Conservation (phyloP, 352 stramenopile genomes). For the Lagenidium sp. region DNA sequence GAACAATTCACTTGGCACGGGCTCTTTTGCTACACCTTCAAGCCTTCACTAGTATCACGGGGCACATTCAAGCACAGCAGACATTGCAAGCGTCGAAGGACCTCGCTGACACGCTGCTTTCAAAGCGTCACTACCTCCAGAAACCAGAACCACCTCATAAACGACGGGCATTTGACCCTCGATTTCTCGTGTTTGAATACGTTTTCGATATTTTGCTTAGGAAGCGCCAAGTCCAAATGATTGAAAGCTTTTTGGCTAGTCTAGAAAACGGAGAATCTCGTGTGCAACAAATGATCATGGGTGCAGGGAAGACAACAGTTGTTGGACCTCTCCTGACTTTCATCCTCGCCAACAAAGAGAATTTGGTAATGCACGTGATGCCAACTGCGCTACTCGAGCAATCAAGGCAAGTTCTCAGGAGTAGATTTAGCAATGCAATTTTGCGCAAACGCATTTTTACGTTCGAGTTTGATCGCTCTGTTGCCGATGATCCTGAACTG, state of each 20-base stretch:
- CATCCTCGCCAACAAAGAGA: conserved; percentile 94
- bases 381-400: conserved; percentile 98
- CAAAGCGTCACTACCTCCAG: conserved; percentile 67
- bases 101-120: conserved; percentile 60
- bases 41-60: background rate
- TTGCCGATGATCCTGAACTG: conserved; percentile 63
- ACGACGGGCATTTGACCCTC: conserved; percentile 92
- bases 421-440: conserved; percentile 95
- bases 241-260: conserved; percentile 96
- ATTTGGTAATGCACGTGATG: conserved; percentile 97
- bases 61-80: conserved; percentile 24
- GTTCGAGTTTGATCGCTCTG: conserved; percentile 97
- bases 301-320: conserved; percentile 99
- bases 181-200: conserved; percentile 99
- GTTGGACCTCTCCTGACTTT: conserved; percentile 97
- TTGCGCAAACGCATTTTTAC: conserved; percentile 98
- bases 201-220: conserved; percentile 97
- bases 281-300: conserved; percentile 99
- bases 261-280: conserved; percentile 61
- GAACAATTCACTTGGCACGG: conserved; percentile 45
- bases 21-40: background rate
- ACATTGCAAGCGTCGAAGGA: conserved; percentile 78
- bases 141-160: no score
- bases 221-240: conserved; percentile 97
- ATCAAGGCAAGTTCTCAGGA: conserved; percentile 94